Evolutionary conservation across 2,329 filamentous ascomycete species (phyloP).

Genomic region (Aspergillus awamori): DNA sequence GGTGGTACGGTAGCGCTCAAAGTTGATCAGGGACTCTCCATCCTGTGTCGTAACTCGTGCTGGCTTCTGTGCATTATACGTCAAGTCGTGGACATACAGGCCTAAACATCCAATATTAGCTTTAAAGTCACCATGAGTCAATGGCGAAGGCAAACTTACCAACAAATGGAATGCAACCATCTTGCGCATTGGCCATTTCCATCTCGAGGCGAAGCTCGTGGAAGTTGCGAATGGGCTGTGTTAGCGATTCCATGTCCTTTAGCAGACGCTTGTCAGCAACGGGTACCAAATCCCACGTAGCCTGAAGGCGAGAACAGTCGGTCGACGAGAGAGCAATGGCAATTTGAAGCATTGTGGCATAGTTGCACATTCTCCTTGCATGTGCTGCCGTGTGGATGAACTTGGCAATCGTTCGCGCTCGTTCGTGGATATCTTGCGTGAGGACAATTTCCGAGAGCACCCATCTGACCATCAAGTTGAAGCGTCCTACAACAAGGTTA

Average conservation of each 20-base stretch:
- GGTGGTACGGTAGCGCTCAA: slow-evolving; percentile 67
- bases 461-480: slow-evolving; percentile 70
- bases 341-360: slow-evolving; percentile 68
- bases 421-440: slow-evolving; percentile 59
- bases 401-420: slow-evolving; percentile 63
- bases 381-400: slow-evolving; percentile 66
- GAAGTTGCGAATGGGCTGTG: slow-evolving; percentile 66
- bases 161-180: slow-evolving; percentile 68
- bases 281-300: slow-evolving; percentile 63
- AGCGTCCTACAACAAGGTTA: slow-evolving; percentile 66
- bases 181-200: slow-evolving; percentile 61
- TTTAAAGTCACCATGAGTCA: not conserved
- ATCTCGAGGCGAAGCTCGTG: slow-evolving; percentile 65
- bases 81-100: slow-evolving; percentile 67
- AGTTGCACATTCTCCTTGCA: slow-evolving; percentile 62
- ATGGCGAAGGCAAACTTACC: slow-evolving; percentile 42
- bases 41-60: slow-evolving; percentile 54
- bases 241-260: slow-evolving; percentile 61
- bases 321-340: slow-evolving; percentile 64
- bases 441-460: slow-evolving; percentile 64
- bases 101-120: slow-evolving; percentile 39
- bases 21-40: slow-evolving; percentile 64
- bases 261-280: slow-evolving; percentile 57
- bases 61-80: slow-evolving; percentile 69
- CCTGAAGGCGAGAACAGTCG: slow-evolving; percentile 59